Percentiles rank a stretch among this genome's conserved stretches.
phyloP scores from a whole-genome alignment of 306 rosid genomes.

The Quercus cerris region DNA sequence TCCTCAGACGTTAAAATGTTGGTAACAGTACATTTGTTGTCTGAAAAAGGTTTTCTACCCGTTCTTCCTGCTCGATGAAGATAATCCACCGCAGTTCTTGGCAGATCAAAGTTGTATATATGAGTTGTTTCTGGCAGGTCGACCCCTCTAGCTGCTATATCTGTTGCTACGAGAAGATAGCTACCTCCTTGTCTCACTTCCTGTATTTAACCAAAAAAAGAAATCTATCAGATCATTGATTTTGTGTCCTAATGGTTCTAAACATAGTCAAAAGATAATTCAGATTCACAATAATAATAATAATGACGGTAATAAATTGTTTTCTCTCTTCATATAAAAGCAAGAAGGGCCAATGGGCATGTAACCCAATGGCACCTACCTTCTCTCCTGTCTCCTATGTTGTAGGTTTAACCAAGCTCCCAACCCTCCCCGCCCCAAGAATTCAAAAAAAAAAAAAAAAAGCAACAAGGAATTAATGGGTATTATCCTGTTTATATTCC shows the following conservation, averaged over 20 bases:
- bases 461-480: too few species aligned
- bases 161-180: conserved; percentile 84
- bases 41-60: conserved; percentile 86
- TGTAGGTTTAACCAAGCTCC: too few species aligned
- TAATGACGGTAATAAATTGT: background rate
- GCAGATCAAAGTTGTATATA: conserved; percentile 85
- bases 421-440: too few species aligned
- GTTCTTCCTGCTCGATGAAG: conserved; percentile 98
- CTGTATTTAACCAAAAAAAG: conserved; percentile 28
- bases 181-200: conserved; percentile 76
- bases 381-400: too few species aligned
- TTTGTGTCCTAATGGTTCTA: background rate
- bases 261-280: background rate
- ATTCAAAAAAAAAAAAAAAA: background rate
- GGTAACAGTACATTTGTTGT: conserved; percentile 61
- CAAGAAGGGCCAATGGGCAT: background rate
- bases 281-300: background rate
- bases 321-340: background rate
- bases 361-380: too few species aligned
- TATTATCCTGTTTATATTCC: too few species aligned
- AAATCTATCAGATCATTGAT: conserved; percentile 2
- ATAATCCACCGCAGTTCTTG: conserved; percentile 73
- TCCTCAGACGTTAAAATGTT: conserved; percentile 63
- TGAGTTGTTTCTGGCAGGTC: conserved; percentile 90
- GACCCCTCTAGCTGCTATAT: conserved; percentile 88